Evolutionary conservation across 2,329 filamentous ascomycete species (phyloP).

Genomic region (Ploettnerulaceae sp.): DNA sequence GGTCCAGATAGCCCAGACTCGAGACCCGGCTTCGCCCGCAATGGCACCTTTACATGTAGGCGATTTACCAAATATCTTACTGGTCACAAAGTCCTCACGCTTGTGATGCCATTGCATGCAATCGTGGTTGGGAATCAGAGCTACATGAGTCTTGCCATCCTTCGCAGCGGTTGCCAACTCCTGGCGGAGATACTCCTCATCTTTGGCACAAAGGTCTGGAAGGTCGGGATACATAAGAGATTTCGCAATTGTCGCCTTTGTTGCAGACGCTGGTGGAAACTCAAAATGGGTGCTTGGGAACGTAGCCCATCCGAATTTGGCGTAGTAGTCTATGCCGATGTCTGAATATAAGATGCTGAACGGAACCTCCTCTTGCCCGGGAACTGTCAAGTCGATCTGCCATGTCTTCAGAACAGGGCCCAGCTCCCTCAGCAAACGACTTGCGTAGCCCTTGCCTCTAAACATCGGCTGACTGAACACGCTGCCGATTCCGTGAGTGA

Average conservation of each 20-base stretch:
- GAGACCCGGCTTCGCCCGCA: conserved; percentile 42
- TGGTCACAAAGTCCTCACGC: conserved; percentile 73
- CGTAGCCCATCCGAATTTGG: conserved; percentile 67
- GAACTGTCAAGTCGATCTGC: conserved; percentile 41
- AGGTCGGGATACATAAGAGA: conserved; percentile 57
- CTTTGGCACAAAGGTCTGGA: conserved; percentile 53
- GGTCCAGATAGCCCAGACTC: conserved; percentile 73
- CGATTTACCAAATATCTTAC: conserved; percentile 49
- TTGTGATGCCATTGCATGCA: conserved; percentile 73
- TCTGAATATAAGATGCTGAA: conserved; percentile 85
- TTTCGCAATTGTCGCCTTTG: conserved; percentile 20
- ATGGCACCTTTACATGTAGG: conserved; percentile 68
- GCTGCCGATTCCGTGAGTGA: conserved; percentile 70
- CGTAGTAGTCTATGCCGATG: conserved; percentile 80
- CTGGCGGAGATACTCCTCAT: conserved; percentile 57
- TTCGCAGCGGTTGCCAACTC: conserved; percentile 40
- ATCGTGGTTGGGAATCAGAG: conserved; percentile 62
- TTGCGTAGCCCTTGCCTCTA: conserved; percentile 70
- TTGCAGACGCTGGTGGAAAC: conserved; percentile 40
- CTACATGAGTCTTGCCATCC: conserved; percentile 49
- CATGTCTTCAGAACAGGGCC: conserved; percentile 48
- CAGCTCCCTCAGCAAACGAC: conserved; percentile 67
- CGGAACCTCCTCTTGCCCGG: conserved; percentile 38
- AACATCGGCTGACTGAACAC: conserved; percentile 69
- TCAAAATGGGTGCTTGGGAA: conserved; percentile 69